These are phyloP conservation scores for Kalanchoe fedtschenkoi DNA, from an alignment of 164 flowering plant species.

Conservation along the genomic window DNA sequence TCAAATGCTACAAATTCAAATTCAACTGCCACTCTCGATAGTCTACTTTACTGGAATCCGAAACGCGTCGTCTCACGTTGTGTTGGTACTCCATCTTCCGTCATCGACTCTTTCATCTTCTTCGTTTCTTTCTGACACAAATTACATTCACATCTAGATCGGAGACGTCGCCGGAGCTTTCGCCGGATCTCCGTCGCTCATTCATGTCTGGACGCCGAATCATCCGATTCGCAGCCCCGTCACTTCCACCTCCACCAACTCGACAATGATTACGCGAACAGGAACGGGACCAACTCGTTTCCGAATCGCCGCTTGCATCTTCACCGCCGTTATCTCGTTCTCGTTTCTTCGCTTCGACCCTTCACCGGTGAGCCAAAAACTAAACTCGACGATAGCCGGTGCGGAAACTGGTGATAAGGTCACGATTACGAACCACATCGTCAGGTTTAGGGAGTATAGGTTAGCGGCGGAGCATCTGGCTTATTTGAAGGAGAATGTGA, in stretches of 20 bases:
- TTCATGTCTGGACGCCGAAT: neutral
- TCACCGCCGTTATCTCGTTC: constrained; percentile 24
- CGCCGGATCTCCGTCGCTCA: constrained; percentile 3
- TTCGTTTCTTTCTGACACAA: neutral
- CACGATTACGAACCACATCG: constrained; percentile 42
- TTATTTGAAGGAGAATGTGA: constrained; percentile 37
- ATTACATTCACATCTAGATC: neutral
- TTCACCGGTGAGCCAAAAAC: constrained; percentile 9
- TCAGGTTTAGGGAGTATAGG: constrained; percentile 60
- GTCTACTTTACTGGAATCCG: neutral
- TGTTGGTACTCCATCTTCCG: neutral
- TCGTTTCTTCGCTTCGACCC: constrained; percentile 22
- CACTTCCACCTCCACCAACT: neutral
- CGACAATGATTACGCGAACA: neutral
- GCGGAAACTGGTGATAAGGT: neutral
- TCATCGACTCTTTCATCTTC: neutral
- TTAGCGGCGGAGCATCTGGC: constrained; percentile 35
- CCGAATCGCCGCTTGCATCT: constrained; percentile 14
- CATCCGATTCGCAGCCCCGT: neutral
- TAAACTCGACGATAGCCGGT: constrained; percentile 1
- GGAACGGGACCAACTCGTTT: constrained; percentile 4
- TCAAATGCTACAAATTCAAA: too few relatives aligned
- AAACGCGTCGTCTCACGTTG: neutral
- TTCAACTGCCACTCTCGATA: too few relatives aligned
- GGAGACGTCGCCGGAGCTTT: constrained; percentile 4